These are phyloP conservation scores for Microsporum audouinii DNA, from an alignment of 2,329 filamentous ascomycete genomes.

Conservation along the genomic window DNA sequence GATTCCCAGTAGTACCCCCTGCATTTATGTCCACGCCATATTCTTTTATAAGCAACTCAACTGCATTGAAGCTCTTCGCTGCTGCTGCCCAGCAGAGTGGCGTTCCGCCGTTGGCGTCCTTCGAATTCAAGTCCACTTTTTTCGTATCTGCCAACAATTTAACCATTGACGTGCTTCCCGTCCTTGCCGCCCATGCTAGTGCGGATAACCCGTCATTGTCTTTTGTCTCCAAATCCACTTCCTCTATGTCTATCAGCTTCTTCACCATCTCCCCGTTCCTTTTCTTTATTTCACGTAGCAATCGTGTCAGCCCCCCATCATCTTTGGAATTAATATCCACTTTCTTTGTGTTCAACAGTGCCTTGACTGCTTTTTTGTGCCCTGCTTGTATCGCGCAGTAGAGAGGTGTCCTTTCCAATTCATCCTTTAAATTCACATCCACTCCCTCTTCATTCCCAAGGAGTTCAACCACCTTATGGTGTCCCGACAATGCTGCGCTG, in stretches of 20 bases:
- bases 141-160: not conserved
- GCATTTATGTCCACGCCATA: not conserved
- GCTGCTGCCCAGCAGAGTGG: not conserved
- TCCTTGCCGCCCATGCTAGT: not conserved
- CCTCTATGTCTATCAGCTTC: not conserved
- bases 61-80: not conserved
- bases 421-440: not conserved
- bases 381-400: not conserved
- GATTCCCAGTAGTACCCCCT: not conserved
- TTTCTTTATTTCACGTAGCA: not conserved
- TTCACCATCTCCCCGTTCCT: not conserved
- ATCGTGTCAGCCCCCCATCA: not conserved
- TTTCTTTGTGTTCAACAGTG: not conserved
- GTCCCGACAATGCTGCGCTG: too few relatives aligned
- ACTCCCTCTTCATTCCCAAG: not conserved
- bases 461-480: slow-evolving; percentile 4
- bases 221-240: not conserved
- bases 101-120: not conserved
- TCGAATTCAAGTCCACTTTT: not conserved
- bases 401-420: not conserved
- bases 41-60: not conserved
- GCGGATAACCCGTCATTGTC: not conserved
- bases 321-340: not conserved
- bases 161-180: not conserved
- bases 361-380: not conserved